Percentiles rank a stretch among this genome's conserved stretches.
Evolutionary conservation across 805 yeast species (phyloP).

Genomic region (Candida multigemmis): DNA sequence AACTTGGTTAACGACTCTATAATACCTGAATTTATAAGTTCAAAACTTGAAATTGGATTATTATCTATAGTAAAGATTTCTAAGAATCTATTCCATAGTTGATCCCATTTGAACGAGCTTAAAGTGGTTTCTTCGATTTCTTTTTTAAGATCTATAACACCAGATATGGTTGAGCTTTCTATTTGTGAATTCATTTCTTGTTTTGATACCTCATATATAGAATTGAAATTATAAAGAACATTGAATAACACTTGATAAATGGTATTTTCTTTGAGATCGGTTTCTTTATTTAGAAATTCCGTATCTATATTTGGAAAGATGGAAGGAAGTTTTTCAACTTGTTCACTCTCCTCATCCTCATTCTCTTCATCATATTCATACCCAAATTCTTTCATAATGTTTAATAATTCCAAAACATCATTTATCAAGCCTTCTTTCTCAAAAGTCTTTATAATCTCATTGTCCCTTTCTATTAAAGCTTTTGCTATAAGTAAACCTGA

Average conservation of each 20-base stretch:
- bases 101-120: too few relatives aligned
- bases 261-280: too few relatives aligned
- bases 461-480: conserved; percentile 31
- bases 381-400: conserved; percentile 8
- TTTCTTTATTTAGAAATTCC: too few relatives aligned
- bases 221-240: too few relatives aligned
- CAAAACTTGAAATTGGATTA: conserved; percentile 56
- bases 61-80: conserved; percentile 7
- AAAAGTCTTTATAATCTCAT: conserved; percentile 36
- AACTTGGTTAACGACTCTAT: conserved; percentile 31
- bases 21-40: conserved; percentile 62
- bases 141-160: too few relatives aligned
- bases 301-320: conserved; percentile 13
- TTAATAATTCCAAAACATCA: conserved; percentile 33
- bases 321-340: conserved; percentile 6
- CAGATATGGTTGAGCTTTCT: too few relatives aligned
- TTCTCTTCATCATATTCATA: conserved; percentile 3
- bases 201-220: too few relatives aligned
- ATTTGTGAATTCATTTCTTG: too few relatives aligned
- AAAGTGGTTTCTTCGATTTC: too few relatives aligned
- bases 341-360: conserved; percentile 8
- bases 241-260: too few relatives aligned
- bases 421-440: conserved; percentile 67
- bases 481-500: conserved; percentile 41
- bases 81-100: conserved; percentile 15